Conservation (phyloP, 202 grass and related monocot genomes). For the Carex arenaria region DNA sequence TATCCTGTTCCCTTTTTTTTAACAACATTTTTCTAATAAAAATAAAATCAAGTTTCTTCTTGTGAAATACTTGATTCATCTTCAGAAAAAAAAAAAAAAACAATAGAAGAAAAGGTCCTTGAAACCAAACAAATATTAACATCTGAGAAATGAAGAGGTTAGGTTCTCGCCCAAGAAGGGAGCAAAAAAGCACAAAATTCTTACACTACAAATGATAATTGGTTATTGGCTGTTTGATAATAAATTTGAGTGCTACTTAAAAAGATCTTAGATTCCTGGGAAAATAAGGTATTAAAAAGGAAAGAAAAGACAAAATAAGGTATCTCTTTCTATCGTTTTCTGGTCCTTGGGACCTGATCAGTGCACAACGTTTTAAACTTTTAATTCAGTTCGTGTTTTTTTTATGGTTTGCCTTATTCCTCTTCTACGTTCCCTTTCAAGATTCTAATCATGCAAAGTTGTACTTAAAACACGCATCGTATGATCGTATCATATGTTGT, state of each 20-base stretch:
- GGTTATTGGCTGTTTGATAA: no score
- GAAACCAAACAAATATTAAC: not conserved
- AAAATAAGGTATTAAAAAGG: not conserved
- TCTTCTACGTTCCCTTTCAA: no score
- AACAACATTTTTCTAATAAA: no score
- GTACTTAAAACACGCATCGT: no score
- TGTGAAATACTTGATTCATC: no score
- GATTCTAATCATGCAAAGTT: no score
- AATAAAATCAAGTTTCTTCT: not conserved
- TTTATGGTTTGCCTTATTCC: no score
- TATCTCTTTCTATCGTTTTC: slow-evolving; percentile 8
- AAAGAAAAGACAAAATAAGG: not conserved
- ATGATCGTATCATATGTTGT: no score
- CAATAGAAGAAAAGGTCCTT: not conserved
- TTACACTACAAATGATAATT: not conserved
- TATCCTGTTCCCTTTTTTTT: no score
- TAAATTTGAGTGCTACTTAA: not conserved
- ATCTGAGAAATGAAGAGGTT: not conserved
- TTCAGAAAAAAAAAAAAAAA: no score
- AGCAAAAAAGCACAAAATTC: not conserved
- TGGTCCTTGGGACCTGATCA: not conserved
- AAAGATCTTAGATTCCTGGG: not conserved
- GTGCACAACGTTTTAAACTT: no score
- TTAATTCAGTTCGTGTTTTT: no score
- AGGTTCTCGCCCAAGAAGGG: not conserved